These are phyloP conservation scores for Xylariaceae sp. DNA, from an alignment of 2,329 filamentous ascomycete genomes.

Conservation along the genomic window DNA sequence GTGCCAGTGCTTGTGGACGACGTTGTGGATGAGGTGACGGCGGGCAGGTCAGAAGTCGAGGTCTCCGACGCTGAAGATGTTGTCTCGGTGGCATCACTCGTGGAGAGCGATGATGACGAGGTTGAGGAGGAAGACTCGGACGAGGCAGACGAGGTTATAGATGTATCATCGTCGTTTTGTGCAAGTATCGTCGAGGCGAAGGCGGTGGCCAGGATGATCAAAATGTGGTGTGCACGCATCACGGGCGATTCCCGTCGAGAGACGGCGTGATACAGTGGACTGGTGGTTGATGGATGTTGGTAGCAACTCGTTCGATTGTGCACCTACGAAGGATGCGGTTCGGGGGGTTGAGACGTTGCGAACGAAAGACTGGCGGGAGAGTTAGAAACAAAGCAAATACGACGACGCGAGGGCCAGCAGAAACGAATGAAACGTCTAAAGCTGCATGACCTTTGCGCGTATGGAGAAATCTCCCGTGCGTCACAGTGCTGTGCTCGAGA, in stretches of 20 bases:
- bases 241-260: constrained; percentile 14
- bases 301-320: neutral
- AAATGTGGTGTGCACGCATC: constrained; percentile 27
- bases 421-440: constrained; percentile 4
- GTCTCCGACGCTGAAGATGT: constrained; percentile 13
- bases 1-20: constrained; percentile 15
- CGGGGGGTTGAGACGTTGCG: neutral
- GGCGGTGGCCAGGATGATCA: constrained; percentile 22
- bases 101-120: constrained; percentile 12
- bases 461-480: neutral
- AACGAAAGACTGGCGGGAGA: constrained; percentile 14
- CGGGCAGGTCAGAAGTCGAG: constrained; percentile 13
- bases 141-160: constrained; percentile 6
- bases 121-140: neutral
- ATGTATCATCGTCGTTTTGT: constrained; percentile 18
- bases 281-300: neutral
- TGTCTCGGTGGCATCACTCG: constrained; percentile 3
- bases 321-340: constrained; percentile 1
- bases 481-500: too few species aligned
- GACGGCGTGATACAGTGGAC: constrained; percentile 1
- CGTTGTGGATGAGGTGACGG: constrained; percentile 8
- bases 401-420: constrained; percentile 3
- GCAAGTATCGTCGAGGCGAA: constrained; percentile 25
- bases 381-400: constrained; percentile 1
- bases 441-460: constrained; percentile 9